A percentile compares a stretch with the other conserved stretches of the same genome.
These are phyloP conservation scores for Sphaerobolus stellatus DNA, from an alignment of 1,284 basidiomycete genomes.

Conservation along the genomic window DNA sequence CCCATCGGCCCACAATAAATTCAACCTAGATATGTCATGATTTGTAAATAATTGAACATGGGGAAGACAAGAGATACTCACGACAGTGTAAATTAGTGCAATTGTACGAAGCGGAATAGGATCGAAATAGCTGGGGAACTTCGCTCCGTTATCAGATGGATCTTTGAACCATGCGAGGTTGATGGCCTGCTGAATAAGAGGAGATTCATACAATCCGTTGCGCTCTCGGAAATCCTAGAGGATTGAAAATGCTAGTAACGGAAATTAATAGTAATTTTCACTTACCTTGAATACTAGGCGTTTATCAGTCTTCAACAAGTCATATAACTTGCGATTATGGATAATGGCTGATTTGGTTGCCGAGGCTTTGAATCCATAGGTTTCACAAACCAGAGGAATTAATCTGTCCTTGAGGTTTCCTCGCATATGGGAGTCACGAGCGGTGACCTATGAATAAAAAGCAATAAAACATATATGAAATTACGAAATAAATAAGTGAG, in stretches of 20 bases:
- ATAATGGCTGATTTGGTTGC: background rate
- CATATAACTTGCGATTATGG: background rate
- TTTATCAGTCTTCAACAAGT: background rate
- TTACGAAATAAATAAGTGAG: background rate
- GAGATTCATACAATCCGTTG: background rate
- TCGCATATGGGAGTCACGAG: slow-evolving; percentile 5
- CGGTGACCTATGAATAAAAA: background rate
- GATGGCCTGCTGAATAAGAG: slow-evolving; percentile 1
- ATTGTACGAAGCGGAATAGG: slow-evolving; percentile 18
- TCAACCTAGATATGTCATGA: background rate
- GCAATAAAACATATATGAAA: no score
- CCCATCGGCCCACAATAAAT: background rate
- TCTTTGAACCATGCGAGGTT: slow-evolving; percentile 20
- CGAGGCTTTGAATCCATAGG: slow-evolving; percentile 3
- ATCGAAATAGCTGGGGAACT: slow-evolving; percentile 16
- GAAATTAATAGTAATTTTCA: background rate
- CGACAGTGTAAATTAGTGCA: slow-evolving; percentile 12
- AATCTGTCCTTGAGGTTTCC: slow-evolving; percentile 11
- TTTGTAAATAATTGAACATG: background rate
- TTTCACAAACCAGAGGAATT: background rate
- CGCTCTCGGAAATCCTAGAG: background rate
- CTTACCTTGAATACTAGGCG: background rate
- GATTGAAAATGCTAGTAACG: background rate
- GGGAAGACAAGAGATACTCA: background rate
- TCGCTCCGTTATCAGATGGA: slow-evolving; percentile 14